Conservation (phyloP, 1,284 basidiomycete species). For the Garcileccinum viscosum region DNA sequence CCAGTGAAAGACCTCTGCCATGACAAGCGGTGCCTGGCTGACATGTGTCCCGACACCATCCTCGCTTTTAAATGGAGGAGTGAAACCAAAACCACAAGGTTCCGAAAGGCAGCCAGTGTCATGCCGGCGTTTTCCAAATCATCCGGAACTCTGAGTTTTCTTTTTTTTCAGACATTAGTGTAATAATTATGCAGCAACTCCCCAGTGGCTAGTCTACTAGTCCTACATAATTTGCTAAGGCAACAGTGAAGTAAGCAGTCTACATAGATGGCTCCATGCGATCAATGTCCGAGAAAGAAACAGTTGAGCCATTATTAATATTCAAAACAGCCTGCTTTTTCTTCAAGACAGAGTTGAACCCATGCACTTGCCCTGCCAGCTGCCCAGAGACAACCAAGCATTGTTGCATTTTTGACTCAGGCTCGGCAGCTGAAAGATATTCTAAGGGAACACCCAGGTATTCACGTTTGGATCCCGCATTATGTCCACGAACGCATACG, state of each 20-base stretch:
- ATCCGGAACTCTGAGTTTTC: too few species aligned
- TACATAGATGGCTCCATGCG: neutral
- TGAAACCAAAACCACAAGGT: slow-evolving; percentile 12
- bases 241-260: too few species aligned
- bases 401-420: neutral
- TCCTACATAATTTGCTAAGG: too few species aligned
- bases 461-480: neutral
- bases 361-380: neutral
- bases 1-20: too few species aligned
- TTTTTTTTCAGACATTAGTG: too few species aligned
- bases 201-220: too few species aligned
- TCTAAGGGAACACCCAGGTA: neutral
- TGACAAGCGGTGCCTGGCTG: too few species aligned
- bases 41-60: too few species aligned
- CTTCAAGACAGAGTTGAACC: neutral
- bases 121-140: too few species aligned
- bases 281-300: neutral
- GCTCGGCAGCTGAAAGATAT: neutral
- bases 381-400: neutral
- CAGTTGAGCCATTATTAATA: neutral
- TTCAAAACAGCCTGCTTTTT: neutral
- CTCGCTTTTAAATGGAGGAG: slow-evolving; percentile 17
- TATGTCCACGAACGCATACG: neutral
- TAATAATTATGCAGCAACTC: too few species aligned
- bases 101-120: slow-evolving; percentile 22